A percentile compares a stretch with the other conserved stretches of the same genome.
Evolutionary conservation across 2,329 filamentous ascomycete genomes (phyloP).

Genomic region (Ambrosiella cleistominuta): DNA sequence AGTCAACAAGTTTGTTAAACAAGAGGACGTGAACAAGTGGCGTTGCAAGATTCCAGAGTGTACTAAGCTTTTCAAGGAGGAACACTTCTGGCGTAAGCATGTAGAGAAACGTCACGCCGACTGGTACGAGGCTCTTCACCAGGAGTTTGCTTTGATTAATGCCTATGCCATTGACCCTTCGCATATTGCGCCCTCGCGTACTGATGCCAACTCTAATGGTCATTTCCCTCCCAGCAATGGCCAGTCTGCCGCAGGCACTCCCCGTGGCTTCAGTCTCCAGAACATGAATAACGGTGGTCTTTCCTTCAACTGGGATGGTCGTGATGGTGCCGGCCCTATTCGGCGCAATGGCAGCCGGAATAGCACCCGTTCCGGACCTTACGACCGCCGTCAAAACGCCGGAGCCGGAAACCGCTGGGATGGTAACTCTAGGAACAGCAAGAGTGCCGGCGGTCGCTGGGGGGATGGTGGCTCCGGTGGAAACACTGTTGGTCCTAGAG

Average conservation of each 20-base stretch:
- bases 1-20: conserved; percentile 73
- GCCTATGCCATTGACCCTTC: conserved; percentile 86
- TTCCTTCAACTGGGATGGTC: conserved; percentile 38
- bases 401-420: conserved; percentile 23
- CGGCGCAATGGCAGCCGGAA: conserved; percentile 31
- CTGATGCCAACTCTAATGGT: conserved; percentile 86
- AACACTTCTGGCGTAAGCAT: conserved; percentile 95
- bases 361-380: conserved; percentile 51
- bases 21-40: conserved; percentile 94
- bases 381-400: conserved; percentile 49
- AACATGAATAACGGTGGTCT: conserved; percentile 37
- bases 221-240: conserved; percentile 74
- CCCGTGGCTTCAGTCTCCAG: conserved; percentile 75
- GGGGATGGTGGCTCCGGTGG: conserved; percentile 57
- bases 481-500: conserved; percentile 64
- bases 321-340: conserved; percentile 45
- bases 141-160: conserved; percentile 84
- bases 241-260: conserved; percentile 64
- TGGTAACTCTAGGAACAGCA: conserved; percentile 30
- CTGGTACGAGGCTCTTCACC: conserved; percentile 63
- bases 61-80: conserved; percentile 91
- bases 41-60: conserved; percentile 94
- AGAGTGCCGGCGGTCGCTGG: conserved; percentile 39
- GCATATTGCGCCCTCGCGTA: conserved; percentile 82
- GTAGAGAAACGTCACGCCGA: conserved; percentile 89